These are phyloP conservation scores for Cyberlindnera mississippiensis DNA, from an alignment of 805 yeast species.

Conservation along the genomic window DNA sequence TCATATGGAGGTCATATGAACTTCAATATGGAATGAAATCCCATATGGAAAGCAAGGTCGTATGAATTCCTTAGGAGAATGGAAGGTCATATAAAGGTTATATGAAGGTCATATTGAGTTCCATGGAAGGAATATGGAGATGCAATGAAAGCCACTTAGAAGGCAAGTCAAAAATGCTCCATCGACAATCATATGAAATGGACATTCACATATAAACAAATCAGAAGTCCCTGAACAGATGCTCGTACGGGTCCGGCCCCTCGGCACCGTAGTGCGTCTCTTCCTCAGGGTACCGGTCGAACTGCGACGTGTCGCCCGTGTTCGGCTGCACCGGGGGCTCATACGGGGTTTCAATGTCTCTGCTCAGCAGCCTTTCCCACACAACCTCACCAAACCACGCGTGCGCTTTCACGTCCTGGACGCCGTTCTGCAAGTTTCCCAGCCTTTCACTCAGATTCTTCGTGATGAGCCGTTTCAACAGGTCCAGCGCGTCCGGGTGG, in stretches of 20 bases:
- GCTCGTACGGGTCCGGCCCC: constrained; percentile 70
- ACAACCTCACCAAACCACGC: constrained; percentile 91
- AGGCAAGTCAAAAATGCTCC: neutral
- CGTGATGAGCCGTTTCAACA: constrained; percentile 69
- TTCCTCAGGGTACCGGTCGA: constrained; percentile 80
- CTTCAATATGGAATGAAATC: no score
- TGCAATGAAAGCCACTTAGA: neutral
- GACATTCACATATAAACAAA: no score
- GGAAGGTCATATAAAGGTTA: no score
- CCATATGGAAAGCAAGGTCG: no score
- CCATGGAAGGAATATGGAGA: constrained; percentile 2
- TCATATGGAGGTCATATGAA: no score
- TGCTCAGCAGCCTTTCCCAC: constrained; percentile 82
- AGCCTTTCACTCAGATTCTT: constrained; percentile 79
- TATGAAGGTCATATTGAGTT: no score
- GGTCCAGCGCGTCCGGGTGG: constrained; percentile 72
- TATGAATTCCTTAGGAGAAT: no score
- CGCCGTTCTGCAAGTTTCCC: constrained; percentile 83
- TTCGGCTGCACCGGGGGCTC: constrained; percentile 75
- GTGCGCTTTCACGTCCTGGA: constrained; percentile 80
- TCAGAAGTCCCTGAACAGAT: constrained; percentile 54
- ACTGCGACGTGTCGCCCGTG: constrained; percentile 85
- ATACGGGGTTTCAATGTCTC: constrained; percentile 92
- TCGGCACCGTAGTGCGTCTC: constrained; percentile 78
- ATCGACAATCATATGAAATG: no score